A percentile compares a stretch with the other conserved stretches of the same genome.
phyloP scores from a whole-genome alignment of 306 rosid genomes.

The Begonia loranthoides region DNA sequence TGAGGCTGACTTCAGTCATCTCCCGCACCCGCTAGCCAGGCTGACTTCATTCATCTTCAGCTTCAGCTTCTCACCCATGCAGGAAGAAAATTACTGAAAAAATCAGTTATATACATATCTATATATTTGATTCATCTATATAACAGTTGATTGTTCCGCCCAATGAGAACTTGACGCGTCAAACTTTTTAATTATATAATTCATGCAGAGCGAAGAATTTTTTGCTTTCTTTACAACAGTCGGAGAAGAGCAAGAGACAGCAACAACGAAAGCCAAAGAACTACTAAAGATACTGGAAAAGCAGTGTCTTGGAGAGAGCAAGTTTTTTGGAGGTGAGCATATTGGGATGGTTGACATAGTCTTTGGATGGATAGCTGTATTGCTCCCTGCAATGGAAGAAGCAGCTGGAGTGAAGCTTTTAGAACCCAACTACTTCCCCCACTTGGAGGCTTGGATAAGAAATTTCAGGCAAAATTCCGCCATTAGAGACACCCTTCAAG shows the following conservation, averaged over 20 bases:
- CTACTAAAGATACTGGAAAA: conserved; percentile 13
- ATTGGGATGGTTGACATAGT: conserved; percentile 19
- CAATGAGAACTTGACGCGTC: too few species aligned
- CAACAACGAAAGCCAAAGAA: conserved; percentile 1
- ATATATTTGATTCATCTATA: not conserved
- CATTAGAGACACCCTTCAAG: conserved; percentile 33
- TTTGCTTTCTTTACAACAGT: not conserved
- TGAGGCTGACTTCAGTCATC: too few species aligned
- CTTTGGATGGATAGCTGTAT: conserved; percentile 10
- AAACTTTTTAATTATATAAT: not conserved
- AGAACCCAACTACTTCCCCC: conserved; percentile 20
- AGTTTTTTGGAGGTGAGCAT: conserved; percentile 23
- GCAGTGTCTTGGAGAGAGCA: conserved; percentile 9
- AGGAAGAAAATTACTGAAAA: too few species aligned
- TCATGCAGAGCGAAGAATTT: not conserved
- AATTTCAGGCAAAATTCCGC: conserved; percentile 25
- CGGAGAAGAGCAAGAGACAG: conserved; percentile 16
- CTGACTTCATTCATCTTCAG: too few species aligned
- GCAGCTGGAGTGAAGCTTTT: conserved; percentile 14
- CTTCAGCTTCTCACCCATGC: too few species aligned
- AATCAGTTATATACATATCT: too few species aligned
- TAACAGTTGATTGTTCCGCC: conserved; percentile 22
- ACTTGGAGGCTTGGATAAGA: conserved; percentile 23
- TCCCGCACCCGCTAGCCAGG: too few species aligned
- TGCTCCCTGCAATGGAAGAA: conserved; percentile 12